Conservation (phyloP, 164 flowering plant species). For the Tetracentron sinense region DNA sequence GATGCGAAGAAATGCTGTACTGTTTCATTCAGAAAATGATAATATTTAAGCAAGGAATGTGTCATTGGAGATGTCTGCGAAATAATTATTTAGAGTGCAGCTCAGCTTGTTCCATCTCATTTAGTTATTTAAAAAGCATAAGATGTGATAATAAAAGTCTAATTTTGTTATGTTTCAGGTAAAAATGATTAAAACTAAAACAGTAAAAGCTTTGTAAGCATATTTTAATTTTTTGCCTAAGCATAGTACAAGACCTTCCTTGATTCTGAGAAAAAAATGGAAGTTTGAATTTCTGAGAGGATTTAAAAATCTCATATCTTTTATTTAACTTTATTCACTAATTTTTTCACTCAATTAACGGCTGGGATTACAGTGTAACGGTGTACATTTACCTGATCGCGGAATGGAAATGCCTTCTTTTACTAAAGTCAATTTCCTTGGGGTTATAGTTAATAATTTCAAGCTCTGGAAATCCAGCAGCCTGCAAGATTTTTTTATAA, state of each 20-base stretch:
- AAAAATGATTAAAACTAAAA: no score
- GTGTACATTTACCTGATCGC: conserved; percentile 62
- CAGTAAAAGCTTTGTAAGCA: no score
- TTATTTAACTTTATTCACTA: not conserved
- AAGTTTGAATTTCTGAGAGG: not conserved
- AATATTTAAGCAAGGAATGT: not conserved
- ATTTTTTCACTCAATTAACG: not conserved
- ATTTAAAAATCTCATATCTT: not conserved
- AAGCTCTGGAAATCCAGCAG: conserved; percentile 98
- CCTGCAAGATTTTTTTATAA: conserved; percentile 35
- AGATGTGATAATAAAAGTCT: no score
- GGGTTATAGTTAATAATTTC: conserved; percentile 86
- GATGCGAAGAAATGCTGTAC: conserved; percentile 97
- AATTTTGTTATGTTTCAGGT: no score
- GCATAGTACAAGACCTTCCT: no score
- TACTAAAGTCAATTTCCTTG: conserved; percentile 90
- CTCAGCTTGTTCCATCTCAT: no score
- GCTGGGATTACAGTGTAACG: no score
- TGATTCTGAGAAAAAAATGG: no score
- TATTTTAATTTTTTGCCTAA: no score
- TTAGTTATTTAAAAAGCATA: no score
- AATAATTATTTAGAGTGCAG: no score
- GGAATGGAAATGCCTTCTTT: conserved; percentile 97
- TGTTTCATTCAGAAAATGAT: not conserved
- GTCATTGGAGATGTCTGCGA: no score